Percentiles rank a stretch among this genome's conserved stretches.
These are phyloP conservation scores for Backusella circina DNA, from an alignment of 192 early-diverging fungal species.

Conservation along the genomic window DNA sequence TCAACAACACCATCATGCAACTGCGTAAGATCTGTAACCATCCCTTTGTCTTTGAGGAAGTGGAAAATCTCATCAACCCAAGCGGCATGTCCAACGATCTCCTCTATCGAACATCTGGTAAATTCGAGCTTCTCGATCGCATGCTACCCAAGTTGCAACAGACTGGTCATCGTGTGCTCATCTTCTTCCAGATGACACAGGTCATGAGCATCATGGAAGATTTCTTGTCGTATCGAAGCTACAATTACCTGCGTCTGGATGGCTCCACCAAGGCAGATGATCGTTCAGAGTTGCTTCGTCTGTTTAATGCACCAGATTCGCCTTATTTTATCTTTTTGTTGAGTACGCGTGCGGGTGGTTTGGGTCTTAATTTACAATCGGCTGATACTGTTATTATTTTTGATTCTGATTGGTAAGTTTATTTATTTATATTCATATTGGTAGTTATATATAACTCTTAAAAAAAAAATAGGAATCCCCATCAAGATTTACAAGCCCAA, in stretches of 20 bases:
- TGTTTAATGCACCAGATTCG: conserved; percentile 81
- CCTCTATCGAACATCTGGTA: conserved; percentile 84
- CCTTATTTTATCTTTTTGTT: conserved; percentile 87
- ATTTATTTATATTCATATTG: too few relatives aligned
- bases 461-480: conserved; percentile 69
- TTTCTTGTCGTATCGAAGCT: conserved; percentile 75
- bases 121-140: conserved; percentile 96
- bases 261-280: conserved; percentile 91
- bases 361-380: conserved; percentile 93
- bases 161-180: conserved; percentile 77
- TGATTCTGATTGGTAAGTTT: conserved; percentile 89
- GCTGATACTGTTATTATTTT: conserved; percentile 99
- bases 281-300: conserved; percentile 70
- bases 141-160: conserved; percentile 87
- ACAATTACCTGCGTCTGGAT: conserved; percentile 80
- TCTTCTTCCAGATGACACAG: conserved; percentile 84
- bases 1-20: conserved; percentile 99
- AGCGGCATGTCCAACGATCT: conserved; percentile 63
- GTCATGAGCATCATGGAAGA: conserved; percentile 99
- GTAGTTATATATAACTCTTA: too few relatives aligned
- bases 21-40: conserved; percentile 98
- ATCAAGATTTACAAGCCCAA: conserved; percentile 97
- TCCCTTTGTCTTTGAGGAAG: conserved; percentile 94
- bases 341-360: conserved; percentile 94
- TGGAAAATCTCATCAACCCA: conserved; percentile 83